Percentiles rank a stretch among this genome's conserved stretches.
These are phyloP conservation scores for Bombardia bombarda DNA, from an alignment of 495 filamentous ascomycete genomes.

Conservation along the genomic window DNA sequence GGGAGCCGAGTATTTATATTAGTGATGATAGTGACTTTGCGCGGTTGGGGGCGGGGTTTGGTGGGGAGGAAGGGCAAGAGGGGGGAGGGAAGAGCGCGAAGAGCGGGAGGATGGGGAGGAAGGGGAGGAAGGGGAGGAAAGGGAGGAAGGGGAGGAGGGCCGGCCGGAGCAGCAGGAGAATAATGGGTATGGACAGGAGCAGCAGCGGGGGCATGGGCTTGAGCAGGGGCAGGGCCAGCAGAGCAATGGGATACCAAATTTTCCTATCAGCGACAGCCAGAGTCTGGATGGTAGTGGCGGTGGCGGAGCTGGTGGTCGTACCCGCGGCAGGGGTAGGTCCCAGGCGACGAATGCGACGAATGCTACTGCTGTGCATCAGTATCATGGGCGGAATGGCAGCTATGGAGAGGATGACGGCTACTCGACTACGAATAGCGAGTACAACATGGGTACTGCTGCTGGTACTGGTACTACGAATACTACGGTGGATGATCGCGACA, in stretches of 20 bases:
- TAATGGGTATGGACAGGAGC: too few species aligned
- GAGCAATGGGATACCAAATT: conserved; percentile 7
- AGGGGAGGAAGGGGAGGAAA: too few species aligned
- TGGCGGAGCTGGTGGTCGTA: too few species aligned
- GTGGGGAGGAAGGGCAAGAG: not conserved
- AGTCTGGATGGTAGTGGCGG: too few species aligned
- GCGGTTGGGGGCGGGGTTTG: conserved; percentile 10
- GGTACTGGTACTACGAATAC: too few species aligned
- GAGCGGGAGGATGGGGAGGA: too few species aligned
- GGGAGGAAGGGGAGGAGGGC: too few species aligned
- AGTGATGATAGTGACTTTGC: conserved; percentile 40
- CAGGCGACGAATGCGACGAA: too few species aligned
- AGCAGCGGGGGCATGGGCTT: too few species aligned
- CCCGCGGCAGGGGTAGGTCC: too few species aligned
- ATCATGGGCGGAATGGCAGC: conserved; percentile 20
- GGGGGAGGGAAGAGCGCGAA: too few species aligned
- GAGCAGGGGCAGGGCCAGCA: conserved; percentile 1
- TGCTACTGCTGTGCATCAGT: not conserved
- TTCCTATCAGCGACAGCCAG: conserved; percentile 8
- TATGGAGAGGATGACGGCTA: conserved; percentile 25
- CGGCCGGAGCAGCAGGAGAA: too few species aligned
- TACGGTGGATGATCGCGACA: conserved; percentile 7
- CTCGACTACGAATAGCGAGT: conserved; percentile 17
- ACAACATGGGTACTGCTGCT: conserved; percentile 21
- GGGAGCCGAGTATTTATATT: conserved; percentile 46